A percentile compares a stretch with the other conserved stretches of the same genome.
These are phyloP conservation scores for Funneliformis caledonium DNA, from an alignment of 371 early-diverging fungal genomes.

Conservation along the genomic window DNA sequence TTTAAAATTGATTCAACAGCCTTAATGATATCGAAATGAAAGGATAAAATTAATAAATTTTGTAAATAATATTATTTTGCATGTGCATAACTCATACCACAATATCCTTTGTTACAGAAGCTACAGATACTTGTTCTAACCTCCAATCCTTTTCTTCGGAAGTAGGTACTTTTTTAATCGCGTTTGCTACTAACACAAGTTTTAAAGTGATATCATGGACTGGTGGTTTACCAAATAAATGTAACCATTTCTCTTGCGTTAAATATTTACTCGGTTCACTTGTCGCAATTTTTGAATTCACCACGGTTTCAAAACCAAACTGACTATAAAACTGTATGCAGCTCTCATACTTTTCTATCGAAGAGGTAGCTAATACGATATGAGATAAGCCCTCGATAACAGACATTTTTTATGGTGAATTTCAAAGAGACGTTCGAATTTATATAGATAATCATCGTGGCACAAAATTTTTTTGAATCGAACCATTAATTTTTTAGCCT, in stretches of 20 bases:
- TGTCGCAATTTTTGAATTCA: neutral
- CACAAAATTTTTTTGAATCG: no score
- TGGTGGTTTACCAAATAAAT: slow-evolving; percentile 18
- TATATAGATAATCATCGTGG: no score
- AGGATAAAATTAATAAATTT: neutral
- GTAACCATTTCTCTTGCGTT: neutral
- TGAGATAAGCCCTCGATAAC: slow-evolving; percentile 28
- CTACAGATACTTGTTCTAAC: neutral
- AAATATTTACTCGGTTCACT: neutral
- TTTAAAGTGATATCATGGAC: slow-evolving; percentile 7
- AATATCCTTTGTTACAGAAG: slow-evolving; percentile 2
- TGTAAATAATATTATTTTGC: neutral
- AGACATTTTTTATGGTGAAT: slow-evolving; percentile 43
- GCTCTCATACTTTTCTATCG: neutral
- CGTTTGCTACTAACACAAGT: slow-evolving; percentile 16
- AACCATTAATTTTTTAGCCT: no score
- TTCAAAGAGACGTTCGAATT: no score
- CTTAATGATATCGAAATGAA: slow-evolving; percentile 12
- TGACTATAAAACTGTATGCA: slow-evolving; percentile 21
- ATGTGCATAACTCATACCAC: neutral
- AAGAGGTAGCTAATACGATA: neutral
- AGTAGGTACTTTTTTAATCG: neutral
- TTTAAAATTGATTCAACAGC: slow-evolving; percentile 44
- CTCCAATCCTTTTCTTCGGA: slow-evolving; percentile 26
- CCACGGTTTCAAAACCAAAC: slow-evolving; percentile 23